phyloP scores from a whole-genome alignment of 768 basidiomycete genomes.

The Lactarius sp. region DNA sequence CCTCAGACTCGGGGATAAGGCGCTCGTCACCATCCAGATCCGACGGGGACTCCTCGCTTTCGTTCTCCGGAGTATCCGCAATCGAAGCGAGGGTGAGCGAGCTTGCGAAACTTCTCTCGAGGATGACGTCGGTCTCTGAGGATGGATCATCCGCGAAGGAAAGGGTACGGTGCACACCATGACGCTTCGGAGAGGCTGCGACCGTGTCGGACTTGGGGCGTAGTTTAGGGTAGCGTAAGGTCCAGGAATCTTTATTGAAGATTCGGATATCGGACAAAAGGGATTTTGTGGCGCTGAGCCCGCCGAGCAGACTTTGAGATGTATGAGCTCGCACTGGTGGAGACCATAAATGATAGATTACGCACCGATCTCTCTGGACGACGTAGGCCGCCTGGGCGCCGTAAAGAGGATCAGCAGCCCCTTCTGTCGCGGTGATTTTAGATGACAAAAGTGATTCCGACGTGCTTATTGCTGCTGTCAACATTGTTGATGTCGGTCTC shows the following conservation, averaged over 20 bases:
- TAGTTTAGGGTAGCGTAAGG: slow-evolving; percentile 82
- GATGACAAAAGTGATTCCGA: background rate
- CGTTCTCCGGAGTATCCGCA: slow-evolving; percentile 39
- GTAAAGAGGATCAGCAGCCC: slow-evolving; percentile 1
- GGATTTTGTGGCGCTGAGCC: slow-evolving; percentile 65
- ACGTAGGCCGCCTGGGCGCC: slow-evolving; percentile 16
- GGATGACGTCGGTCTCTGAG: slow-evolving; percentile 58
- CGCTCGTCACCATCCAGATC: slow-evolving; percentile 30
- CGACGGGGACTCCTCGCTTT: slow-evolving; percentile 31
- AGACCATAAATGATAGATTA: background rate
- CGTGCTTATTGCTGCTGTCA: background rate
- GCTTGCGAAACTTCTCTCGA: slow-evolving; percentile 47
- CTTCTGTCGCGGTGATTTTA: slow-evolving; percentile 13
- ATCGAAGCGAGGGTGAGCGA: slow-evolving; percentile 56
- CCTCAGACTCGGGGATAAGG: slow-evolving; percentile 39
- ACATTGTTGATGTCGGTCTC: no score
- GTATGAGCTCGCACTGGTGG: background rate
- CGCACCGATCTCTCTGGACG: slow-evolving; percentile 23
- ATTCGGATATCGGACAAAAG: slow-evolving; percentile 65
- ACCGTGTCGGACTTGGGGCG: slow-evolving; percentile 39
- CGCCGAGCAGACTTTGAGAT: slow-evolving; percentile 57
- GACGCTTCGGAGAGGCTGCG: slow-evolving; percentile 33
- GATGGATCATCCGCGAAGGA: slow-evolving; percentile 83
- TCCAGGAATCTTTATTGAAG: slow-evolving; percentile 87
- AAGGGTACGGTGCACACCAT: slow-evolving; percentile 57